phyloP scores from a whole-genome alignment of 208 protist genomes.

The Leishmania aethiopica region DNA sequence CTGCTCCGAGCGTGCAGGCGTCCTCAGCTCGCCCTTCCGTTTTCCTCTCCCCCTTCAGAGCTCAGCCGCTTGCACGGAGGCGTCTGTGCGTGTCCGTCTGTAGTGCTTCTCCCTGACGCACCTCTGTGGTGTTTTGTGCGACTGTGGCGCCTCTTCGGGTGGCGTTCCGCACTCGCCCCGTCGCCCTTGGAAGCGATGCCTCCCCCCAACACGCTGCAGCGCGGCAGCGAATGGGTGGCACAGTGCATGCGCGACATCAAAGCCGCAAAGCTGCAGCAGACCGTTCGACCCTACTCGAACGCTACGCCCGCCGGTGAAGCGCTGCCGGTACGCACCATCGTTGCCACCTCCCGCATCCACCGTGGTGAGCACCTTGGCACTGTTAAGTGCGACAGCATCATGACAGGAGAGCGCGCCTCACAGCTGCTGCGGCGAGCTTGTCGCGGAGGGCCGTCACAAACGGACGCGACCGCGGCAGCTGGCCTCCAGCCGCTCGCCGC shows the following conservation, averaged over 20 bases:
- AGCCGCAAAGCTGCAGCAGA: slow-evolving; percentile 24
- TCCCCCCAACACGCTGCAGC: slow-evolving; percentile 3
- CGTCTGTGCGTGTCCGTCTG: background rate
- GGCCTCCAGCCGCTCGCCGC: slow-evolving; percentile 16
- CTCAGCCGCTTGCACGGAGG: background rate
- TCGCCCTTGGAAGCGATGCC: slow-evolving; percentile 1
- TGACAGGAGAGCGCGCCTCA: slow-evolving; percentile 52
- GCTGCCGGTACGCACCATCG: slow-evolving; percentile 58
- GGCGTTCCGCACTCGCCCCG: background rate
- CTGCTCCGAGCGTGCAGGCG: background rate
- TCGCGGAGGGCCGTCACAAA: background rate
- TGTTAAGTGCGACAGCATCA: slow-evolving; percentile 44
- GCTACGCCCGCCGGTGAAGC: background rate
- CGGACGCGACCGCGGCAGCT: background rate
- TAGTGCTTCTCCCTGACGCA: background rate
- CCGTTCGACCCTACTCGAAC: slow-evolving; percentile 12
- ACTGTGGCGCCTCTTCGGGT: background rate
- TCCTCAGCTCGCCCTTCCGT: background rate
- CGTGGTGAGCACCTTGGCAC: slow-evolving; percentile 67
- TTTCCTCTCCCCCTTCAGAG: background rate
- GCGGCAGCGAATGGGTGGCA: slow-evolving; percentile 24
- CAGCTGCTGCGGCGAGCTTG: slow-evolving; percentile 37
- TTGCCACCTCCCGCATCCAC: slow-evolving; percentile 50
- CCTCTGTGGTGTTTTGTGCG: too few relatives aligned
- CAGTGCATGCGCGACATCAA: slow-evolving; percentile 36